Base-by-base conservation (phyloP, 129 eudicot genomes). In the Gnaphalium uliginosum region DNA sequence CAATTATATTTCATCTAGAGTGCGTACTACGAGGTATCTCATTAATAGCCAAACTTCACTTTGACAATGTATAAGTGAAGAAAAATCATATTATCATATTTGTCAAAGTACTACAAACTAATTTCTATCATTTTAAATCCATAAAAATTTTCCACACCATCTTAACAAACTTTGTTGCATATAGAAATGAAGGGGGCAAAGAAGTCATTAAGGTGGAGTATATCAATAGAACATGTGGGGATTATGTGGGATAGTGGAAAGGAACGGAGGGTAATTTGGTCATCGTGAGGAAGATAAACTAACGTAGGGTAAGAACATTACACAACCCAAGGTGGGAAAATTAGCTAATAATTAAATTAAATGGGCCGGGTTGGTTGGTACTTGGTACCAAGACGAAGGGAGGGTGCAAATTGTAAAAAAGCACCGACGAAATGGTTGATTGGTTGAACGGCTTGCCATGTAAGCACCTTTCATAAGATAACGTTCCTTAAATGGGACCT, bases 361-460 rank as follows among this genome's bases (percentile, higher is more conserved):
- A n/a, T 76, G 66, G 73, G 66, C 57, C 57, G 80, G 66, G 79
- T 65, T 50, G 73, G 67, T 23, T 66, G 63, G 71, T 75, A 65
- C 21, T 23, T 66, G 63, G 71, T 75, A 65, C 21, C 79, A 50
- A 64, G 48, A 22, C 4, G 27, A 60, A 60, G 57, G 27, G 59
- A 46, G 8, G 18, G 25, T 8, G 59, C 59, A 53, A 53, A 53
- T 22, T 66, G 80, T 66, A 33, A 76, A 66, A 76, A 66, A 54
- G 21, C 80, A 76, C 80, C 80, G 74, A 76, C 80, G 80, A 66
- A 76, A 66, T 76, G 58, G 66, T 57, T 76, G 66, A 76, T 76
- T 76, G 80, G 80, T 54, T 26, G 54, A 66, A 17, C 66, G 73
- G 15, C 73, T 63, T 76, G 80, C 74, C 80, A 76, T 57, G 58